Base-by-base conservation (phyloP, 2,329 filamentous ascomycete genomes). In the Ramularia endophylla region DNA sequence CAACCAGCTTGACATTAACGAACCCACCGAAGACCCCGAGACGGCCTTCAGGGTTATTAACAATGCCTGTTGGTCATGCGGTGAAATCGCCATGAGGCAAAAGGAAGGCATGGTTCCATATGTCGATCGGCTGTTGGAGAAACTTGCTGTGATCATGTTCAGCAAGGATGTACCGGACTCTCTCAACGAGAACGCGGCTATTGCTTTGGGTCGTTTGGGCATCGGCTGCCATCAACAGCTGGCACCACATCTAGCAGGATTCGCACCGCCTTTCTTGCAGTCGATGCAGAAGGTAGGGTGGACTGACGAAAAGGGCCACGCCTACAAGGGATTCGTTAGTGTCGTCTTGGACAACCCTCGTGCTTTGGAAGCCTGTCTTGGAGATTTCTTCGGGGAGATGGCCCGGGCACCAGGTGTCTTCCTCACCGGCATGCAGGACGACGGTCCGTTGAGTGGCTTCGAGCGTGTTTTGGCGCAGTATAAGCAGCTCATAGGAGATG, bases 1-100 rank as follows among this genome's bases (percentile, higher is more conserved):
- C 50, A 79, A 81, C 55, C 89, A 97, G 61, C 78, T 98, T 19
- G 89, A 97, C 52, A 71, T 95, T 27, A 57, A 53, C 11, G 58
- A 67, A 52, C 83, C 88, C 47, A 74, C 74, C 41, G 84, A 89
- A 46, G 87, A 94, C 54, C 85, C 88, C 46, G 87, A 94, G 50
- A 84, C 79, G 13, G 83, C 81, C 11, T 95, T 95, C 63, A 87
- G 88, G 46, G 89, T 97, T 20, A 81, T 97, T 45, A 98, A 97
- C 74, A 98, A 98, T 61, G 90, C 92, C 16, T 97, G 90, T 68
- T 98, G 92, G 92, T 94, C 89, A 5, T 82, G 81, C 17, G 92
- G 92, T 30, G 92, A 98, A 69, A 92, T 97, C 47, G 80, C 88
- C 12, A 81, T 95, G 64, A 81, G 87, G 47, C 75, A 85, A 60